These are phyloP conservation scores for Xylaria grammica DNA, from an alignment of 495 filamentous ascomycete species.

Conservation along the genomic window DNA sequence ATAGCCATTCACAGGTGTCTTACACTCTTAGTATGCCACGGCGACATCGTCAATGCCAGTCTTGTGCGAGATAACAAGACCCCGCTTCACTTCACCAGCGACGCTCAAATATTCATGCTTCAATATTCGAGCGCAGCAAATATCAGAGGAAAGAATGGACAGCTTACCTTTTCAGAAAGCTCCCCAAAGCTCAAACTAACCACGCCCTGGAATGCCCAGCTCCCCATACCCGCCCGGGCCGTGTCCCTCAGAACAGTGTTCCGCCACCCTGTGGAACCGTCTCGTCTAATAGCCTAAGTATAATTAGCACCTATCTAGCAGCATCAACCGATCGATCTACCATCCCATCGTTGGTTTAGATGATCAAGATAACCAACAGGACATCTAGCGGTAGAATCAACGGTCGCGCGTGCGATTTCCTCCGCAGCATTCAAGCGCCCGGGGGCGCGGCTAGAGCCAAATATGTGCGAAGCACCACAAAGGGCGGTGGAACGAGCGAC, in stretches of 20 bases:
- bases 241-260: too few relatives aligned
- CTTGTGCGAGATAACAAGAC: conserved; percentile 62
- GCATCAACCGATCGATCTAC: conserved; percentile 51
- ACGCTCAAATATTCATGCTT: conserved; percentile 66
- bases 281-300: too few relatives aligned
- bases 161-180: conserved; percentile 63
- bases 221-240: too few relatives aligned
- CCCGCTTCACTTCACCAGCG: conserved; percentile 60
- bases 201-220: conserved; percentile 59
- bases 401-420: conserved; percentile 50
- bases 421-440: conserved; percentile 57
- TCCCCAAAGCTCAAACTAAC: conserved; percentile 65
- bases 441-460: conserved; percentile 59
- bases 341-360: too few relatives aligned
- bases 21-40: conserved; percentile 55
- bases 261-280: too few relatives aligned
- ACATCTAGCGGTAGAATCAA: conserved; percentile 29
- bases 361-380: too few relatives aligned
- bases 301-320: too few relatives aligned
- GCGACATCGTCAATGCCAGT: conserved; percentile 60
- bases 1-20: conserved; percentile 46
- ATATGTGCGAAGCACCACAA: conserved; percentile 60
- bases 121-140: conserved; percentile 67
- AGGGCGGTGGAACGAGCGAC: too few relatives aligned
- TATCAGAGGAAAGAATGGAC: conserved; percentile 48